Percentiles rank a stretch among this genome's conserved stretches.
phyloP scores from a whole-genome alignment of 73 alveolate genomes.

The Symbiodinium natans region DNA sequence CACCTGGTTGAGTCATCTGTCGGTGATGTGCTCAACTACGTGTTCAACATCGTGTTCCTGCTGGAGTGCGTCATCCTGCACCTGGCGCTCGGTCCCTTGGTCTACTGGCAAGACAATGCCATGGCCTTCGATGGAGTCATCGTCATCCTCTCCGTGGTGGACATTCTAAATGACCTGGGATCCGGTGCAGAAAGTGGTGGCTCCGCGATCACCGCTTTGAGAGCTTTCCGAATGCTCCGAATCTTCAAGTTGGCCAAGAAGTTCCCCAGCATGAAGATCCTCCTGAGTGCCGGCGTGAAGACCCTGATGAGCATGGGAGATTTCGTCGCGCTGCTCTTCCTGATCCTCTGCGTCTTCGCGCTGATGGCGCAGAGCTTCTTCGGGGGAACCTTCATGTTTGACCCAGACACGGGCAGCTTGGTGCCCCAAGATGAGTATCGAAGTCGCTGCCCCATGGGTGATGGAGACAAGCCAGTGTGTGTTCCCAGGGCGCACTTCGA shows the following conservation, averaged over 20 bases:
- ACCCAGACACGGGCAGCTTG: conserved; percentile 53
- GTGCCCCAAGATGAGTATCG: conserved; percentile 43
- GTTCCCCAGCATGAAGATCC: conserved; percentile 86
- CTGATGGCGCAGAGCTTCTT: conserved; percentile 89
- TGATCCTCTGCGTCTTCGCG: conserved; percentile 69
- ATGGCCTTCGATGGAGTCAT: conserved; percentile 85
- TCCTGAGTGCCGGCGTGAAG: conserved; percentile 66
- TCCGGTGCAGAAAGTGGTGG: conserved; percentile 82
- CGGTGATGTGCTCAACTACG: conserved; percentile 22
- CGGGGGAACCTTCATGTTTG: conserved; percentile 85
- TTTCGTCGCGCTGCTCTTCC: conserved; percentile 67
- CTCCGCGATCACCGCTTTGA: conserved; percentile 49
- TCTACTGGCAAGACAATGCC: conserved; percentile 81
- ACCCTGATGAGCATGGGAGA: conserved; percentile 88
- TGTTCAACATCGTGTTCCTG: conserved; percentile 48
- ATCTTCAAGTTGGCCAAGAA: conserved; percentile 90
- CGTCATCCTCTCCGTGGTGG: conserved; percentile 66
- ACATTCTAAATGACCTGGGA: conserved; percentile 43
- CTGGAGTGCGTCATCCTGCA: conserved; percentile 63
- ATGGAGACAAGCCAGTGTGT: conserved; percentile 69
- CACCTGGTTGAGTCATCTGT: conserved; percentile 71
- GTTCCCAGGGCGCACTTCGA: conserved; percentile 96
- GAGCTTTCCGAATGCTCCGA: conserved; percentile 75
- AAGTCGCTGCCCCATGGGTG: conserved; percentile 57
- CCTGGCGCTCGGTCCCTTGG: conserved; percentile 61